Conservation (phyloP, 1,284 basidiomycete genomes). For the Boletus albobrunnescens region DNA sequence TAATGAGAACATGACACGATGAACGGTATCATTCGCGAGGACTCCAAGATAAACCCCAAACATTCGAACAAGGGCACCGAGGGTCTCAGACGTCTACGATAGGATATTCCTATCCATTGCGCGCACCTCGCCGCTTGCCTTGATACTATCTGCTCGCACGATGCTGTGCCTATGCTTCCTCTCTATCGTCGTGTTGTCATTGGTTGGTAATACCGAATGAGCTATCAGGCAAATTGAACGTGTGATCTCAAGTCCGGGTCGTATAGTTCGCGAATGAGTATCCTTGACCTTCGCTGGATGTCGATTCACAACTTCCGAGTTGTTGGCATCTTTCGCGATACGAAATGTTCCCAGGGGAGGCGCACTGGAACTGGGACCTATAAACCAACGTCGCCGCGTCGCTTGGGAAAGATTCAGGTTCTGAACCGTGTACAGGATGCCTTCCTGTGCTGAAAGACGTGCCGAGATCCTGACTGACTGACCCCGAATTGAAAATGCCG, state of each 20-base stretch:
- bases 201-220: constrained; percentile 7
- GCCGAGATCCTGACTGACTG: too few species aligned
- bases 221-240: background rate
- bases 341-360: too few species aligned
- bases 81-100: background rate
- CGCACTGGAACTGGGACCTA: too few species aligned
- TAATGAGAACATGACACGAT: background rate
- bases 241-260: background rate
- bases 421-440: too few species aligned
- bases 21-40: background rate
- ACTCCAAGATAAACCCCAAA: background rate
- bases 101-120: background rate
- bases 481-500: too few species aligned
- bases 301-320: constrained; percentile 43
- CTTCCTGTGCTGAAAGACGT: too few species aligned
- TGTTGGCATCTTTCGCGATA: constrained; percentile 35
- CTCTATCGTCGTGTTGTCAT: constrained; percentile 3
- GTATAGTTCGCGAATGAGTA: constrained; percentile 23
- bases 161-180: background rate
- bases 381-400: too few species aligned
- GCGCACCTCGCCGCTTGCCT: background rate
- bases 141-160: background rate
- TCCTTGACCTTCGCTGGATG: constrained; percentile 45
- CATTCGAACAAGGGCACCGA: background rate
- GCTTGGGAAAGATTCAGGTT: too few species aligned